Evolutionary conservation across 139 green algal species (phyloP).

Genomic region (Tetradesmus lagerheimii): DNA sequence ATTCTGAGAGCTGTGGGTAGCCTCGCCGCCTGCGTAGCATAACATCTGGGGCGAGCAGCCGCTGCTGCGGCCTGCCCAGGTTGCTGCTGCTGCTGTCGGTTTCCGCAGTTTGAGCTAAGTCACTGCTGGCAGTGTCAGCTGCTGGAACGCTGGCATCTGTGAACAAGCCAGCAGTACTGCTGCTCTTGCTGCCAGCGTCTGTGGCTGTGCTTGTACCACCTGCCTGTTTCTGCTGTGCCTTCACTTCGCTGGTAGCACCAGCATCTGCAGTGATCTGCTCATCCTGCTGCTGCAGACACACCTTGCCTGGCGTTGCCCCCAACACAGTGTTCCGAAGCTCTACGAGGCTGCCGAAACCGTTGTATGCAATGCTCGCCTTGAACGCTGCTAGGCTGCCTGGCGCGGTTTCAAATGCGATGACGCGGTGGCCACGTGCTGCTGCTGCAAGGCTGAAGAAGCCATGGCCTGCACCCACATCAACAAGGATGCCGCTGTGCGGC

Average conservation of each 20-base stretch:
- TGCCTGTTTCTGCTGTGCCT: neutral
- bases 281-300: constrained; percentile 50
- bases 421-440: constrained; percentile 75
- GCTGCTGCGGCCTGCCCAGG: neutral
- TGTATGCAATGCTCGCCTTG: constrained; percentile 69
- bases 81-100: neutral
- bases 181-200: neutral
- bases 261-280: neutral
- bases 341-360: constrained; percentile 77
- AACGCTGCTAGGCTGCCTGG: constrained; percentile 66
- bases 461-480: constrained; percentile 86
- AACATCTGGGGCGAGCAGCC: neutral
- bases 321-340: constrained; percentile 57
- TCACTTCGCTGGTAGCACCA: neutral
- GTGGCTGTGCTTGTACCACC: neutral
- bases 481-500: constrained; percentile 51
- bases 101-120: neutral
- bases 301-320: constrained; percentile 48
- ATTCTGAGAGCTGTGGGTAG: constrained; percentile 28
- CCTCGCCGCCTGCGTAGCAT: constrained; percentile 25
- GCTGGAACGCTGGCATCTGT: neutral
- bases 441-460: constrained; percentile 86
- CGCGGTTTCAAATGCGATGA: constrained; percentile 82
- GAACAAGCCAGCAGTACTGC: neutral
- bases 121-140: neutral